Base-by-base conservation (phyloP, 169 alveolate genomes). In the Plasmodium falciparum region DNA sequence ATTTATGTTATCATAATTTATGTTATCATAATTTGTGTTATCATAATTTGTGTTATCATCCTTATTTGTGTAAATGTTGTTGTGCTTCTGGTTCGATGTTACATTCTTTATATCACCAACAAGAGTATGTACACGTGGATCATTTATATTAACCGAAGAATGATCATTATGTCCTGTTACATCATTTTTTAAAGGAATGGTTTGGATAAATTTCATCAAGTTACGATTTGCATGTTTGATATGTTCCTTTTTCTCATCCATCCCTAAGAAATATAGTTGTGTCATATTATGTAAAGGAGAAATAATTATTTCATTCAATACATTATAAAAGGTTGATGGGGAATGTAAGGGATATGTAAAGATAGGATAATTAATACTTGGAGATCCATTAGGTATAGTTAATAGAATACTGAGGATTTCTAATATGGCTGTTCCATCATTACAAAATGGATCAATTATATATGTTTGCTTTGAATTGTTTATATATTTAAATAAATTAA, bases 401-500 rank as follows among this genome's bases (percentile, higher is more conserved):
- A 73, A 63, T 49, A 72, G 50, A 50, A 78, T 70, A 66, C 73
- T 72, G 8, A 72, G 33, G 2, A 39, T 26, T 78, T 78, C 90
- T 22, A 88, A 20, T 24, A 78, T 0, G 3, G 26, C 13, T 11
- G 88, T 56, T 4, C 90, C 90, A 59, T 78, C 90, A 88, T 73
- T 61, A 88, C 89, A 70, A 63, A 88, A 71, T n/a, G 88, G 93
- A 24, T 78, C 89, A 17, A 73, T 66, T 12, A 75, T 13, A 75
- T 67, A 73, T 56, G 74, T 15, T 22, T 74, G 29, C 47, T 75
- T 74, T 54, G 45, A 26, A 6, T 83, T 22, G 26, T 88, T 61
- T 33, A 76, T 62, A 43, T 73, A 88, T 62, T 73, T 72, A 8
- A 66, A 59, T 24, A 80, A 22, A 50, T 70, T 67, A 3, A 83